These are phyloP conservation scores for Aureobasidium lini DNA, from an alignment of 2,329 filamentous ascomycete genomes.

Conservation along the genomic window DNA sequence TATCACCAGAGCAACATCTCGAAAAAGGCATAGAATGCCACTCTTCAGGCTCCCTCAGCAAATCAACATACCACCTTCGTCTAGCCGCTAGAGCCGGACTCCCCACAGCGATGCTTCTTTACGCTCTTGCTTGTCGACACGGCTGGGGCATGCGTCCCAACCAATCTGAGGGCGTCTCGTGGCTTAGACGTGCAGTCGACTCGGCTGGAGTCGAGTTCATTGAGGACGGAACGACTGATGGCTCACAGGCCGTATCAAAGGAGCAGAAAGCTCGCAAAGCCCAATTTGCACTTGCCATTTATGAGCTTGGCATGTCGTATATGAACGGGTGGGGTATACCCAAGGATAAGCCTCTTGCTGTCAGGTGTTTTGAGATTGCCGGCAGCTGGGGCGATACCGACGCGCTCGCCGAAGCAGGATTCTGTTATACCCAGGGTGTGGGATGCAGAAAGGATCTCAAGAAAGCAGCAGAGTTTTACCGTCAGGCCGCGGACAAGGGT, in stretches of 20 bases:
- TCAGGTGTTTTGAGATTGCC: slow-evolving; percentile 94
- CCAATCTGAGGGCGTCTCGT: slow-evolving; percentile 79
- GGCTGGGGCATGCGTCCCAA: slow-evolving; percentile 97
- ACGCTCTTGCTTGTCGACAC: slow-evolving; percentile 88
- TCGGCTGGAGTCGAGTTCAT: slow-evolving; percentile 73
- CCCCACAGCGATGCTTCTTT: slow-evolving; percentile 91
- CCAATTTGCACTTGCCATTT: slow-evolving; percentile 91
- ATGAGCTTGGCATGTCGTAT: slow-evolving; percentile 91
- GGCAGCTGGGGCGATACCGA: slow-evolving; percentile 93
- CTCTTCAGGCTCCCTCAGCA: slow-evolving; percentile 76
- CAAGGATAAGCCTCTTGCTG: slow-evolving; percentile 78
- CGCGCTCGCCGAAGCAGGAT: slow-evolving; percentile 87
- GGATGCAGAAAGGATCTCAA: slow-evolving; percentile 95
- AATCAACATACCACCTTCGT: slow-evolving; percentile 93
- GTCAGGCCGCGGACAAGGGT: slow-evolving; percentile 82
- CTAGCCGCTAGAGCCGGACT: slow-evolving; percentile 79
- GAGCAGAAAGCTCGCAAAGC: slow-evolving; percentile 77
- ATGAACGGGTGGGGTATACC: slow-evolving; percentile 98
- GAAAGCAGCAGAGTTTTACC: slow-evolving; percentile 86
- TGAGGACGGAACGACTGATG: slow-evolving; percentile 59
- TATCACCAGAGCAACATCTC: slow-evolving; percentile 81
- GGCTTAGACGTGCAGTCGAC: slow-evolving; percentile 87
- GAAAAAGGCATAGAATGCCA: slow-evolving; percentile 85
- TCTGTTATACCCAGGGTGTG: slow-evolving; percentile 88
- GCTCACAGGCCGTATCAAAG: slow-evolving; percentile 22